A percentile compares a stretch with the other conserved stretches of the same genome.
phyloP scores from a whole-genome alignment of 805 yeast genomes.

The Wickerhamiella occidentalis region DNA sequence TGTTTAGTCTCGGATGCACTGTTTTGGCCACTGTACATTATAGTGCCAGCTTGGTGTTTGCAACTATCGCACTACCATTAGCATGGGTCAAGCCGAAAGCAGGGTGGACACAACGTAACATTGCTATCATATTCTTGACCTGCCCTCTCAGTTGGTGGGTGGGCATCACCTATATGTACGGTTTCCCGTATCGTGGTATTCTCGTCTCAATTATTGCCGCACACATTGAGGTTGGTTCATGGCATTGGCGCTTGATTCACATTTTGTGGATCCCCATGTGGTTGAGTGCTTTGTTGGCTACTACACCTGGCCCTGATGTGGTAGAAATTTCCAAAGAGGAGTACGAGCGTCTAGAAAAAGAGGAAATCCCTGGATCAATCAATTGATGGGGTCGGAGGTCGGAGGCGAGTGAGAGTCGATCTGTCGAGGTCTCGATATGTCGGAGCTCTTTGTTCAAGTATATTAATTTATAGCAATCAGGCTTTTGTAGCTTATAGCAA shows the following conservation, averaged over 20 bases:
- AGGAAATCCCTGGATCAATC: conserved; percentile 3
- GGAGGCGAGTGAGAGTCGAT: too few species aligned
- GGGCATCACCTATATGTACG: conserved; percentile 27
- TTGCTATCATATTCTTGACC: conserved; percentile 24
- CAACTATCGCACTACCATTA: conserved; percentile 63
- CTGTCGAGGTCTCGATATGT: too few species aligned
- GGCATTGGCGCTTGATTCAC: conserved; percentile 72
- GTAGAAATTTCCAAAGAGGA: conserved; percentile 9
- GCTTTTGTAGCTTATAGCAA: too few species aligned
- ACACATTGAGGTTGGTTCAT: conserved; percentile 58
- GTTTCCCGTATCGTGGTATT: conserved; percentile 30
- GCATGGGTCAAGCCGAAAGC: conserved; percentile 40
- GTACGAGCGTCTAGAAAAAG: conserved; percentile 6
- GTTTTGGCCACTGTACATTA: conserved; percentile 74
- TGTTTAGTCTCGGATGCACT: conserved; percentile 55
- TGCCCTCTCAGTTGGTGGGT: conserved; percentile 37
- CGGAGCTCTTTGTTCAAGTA: too few species aligned
- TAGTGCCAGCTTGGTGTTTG: conserved; percentile 61
- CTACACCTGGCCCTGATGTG: not conserved
- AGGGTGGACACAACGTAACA: conserved; percentile 14
- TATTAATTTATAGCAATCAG: too few species aligned
- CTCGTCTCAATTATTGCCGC: conserved; percentile 45
- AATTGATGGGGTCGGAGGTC: not conserved
- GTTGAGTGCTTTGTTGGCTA: conserved; percentile 30
- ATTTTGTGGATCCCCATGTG: conserved; percentile 80